These are phyloP conservation scores for Aspergillus olivimuriae DNA, from an alignment of 495 filamentous ascomycete genomes.

Conservation along the genomic window DNA sequence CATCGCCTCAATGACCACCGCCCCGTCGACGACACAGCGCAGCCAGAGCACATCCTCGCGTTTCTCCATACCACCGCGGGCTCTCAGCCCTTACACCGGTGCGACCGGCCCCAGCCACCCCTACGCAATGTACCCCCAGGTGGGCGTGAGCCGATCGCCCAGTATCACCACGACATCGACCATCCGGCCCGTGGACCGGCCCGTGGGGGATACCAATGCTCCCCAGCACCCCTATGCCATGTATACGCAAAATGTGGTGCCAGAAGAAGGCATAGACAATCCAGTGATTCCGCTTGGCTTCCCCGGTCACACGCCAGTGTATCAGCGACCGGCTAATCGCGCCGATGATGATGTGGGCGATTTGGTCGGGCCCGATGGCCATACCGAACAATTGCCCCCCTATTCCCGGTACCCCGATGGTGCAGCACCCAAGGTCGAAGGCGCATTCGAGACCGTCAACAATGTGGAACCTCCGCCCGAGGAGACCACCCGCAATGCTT, in stretches of 20 bases:
- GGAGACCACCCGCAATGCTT: slow-evolving; percentile 16
- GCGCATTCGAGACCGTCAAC: slow-evolving; percentile 15
- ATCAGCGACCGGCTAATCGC: slow-evolving; percentile 64
- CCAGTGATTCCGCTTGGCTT: slow-evolving; percentile 66
- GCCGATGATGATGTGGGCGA: slow-evolving; percentile 81
- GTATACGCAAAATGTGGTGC: slow-evolving; percentile 69
- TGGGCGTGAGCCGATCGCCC: slow-evolving; percentile 51
- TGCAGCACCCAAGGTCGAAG: slow-evolving; percentile 31
- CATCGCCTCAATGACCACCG: slow-evolving; percentile 25
- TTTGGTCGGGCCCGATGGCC: slow-evolving; percentile 83
- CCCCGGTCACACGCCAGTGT: slow-evolving; percentile 54
- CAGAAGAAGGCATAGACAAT: slow-evolving; percentile 41
- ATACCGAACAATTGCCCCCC: slow-evolving; percentile 83
- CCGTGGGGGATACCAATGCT: slow-evolving; percentile 55
- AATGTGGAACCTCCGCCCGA: slow-evolving; percentile 18
- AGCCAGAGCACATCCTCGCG: slow-evolving; percentile 40
- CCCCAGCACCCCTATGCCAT: slow-evolving; percentile 85
- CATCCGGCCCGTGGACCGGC: slow-evolving; percentile 48
- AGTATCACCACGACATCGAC: slow-evolving; percentile 62
- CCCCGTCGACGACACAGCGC: slow-evolving; percentile 27
- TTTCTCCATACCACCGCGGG: slow-evolving; percentile 37
- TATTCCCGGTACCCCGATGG: slow-evolving; percentile 76
- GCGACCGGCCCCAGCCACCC: slow-evolving; percentile 51
- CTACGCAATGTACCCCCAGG: slow-evolving; percentile 50
- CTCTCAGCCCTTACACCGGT: slow-evolving; percentile 48